These are phyloP conservation scores for Trichoderma asperelloides DNA, from an alignment of 495 filamentous ascomycete genomes.

Conservation along the genomic window DNA sequence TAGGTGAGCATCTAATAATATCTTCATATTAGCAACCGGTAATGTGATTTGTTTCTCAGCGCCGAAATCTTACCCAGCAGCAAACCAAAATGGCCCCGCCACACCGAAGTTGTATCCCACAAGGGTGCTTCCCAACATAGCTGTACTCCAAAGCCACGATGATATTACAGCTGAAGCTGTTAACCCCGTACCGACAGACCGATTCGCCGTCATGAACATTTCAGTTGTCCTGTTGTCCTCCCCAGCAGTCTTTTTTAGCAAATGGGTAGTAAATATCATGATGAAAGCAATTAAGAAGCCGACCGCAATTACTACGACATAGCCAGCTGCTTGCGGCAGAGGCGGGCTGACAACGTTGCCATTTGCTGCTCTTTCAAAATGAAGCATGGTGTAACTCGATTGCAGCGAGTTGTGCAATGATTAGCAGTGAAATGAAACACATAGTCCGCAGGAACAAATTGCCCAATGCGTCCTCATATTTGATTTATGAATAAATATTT, in stretches of 20 bases:
- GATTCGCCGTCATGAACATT: slow-evolving; percentile 5
- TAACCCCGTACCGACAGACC: neutral
- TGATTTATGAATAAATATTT: neutral
- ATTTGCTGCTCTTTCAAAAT: neutral
- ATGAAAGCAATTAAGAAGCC: neutral
- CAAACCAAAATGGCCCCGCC: neutral
- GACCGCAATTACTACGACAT: neutral
- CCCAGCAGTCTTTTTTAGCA: neutral
- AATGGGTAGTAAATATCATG: neutral
- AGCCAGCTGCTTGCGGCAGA: neutral
- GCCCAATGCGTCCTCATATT: neutral
- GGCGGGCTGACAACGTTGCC: neutral
- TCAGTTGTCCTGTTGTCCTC: neutral
- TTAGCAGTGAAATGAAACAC: neutral
- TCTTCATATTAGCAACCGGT: neutral
- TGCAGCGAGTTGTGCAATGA: neutral
- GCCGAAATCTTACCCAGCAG: neutral
- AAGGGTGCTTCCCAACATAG: neutral
- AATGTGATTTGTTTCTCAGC: neutral
- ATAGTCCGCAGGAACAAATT: neutral
- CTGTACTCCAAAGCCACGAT: neutral
- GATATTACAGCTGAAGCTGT: neutral
- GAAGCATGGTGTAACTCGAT: neutral
- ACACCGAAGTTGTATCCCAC: neutral
- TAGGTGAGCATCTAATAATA: neutral